Conservation (phyloP, 1,284 basidiomycete species). For the Melanopsichium pennsylvanicum region DNA sequence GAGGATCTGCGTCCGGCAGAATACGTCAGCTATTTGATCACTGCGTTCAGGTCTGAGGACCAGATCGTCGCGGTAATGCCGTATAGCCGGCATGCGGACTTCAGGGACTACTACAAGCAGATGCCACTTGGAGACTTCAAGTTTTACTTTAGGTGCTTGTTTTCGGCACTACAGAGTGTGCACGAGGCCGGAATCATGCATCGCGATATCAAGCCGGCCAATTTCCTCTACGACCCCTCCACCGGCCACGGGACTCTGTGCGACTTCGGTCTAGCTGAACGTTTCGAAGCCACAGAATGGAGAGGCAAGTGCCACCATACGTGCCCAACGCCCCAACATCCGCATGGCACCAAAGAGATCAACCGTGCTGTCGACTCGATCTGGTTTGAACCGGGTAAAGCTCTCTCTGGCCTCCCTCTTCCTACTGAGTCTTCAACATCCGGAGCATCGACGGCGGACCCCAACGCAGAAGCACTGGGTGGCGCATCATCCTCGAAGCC, state of each 20-base stretch:
- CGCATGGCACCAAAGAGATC: slow-evolving; percentile 55
- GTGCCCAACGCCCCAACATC: slow-evolving; percentile 48
- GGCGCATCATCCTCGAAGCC: slow-evolving; percentile 24
- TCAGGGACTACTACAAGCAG: slow-evolving; percentile 81
- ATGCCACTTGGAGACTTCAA: slow-evolving; percentile 80
- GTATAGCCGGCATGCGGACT: slow-evolving; percentile 90
- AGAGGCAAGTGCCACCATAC: slow-evolving; percentile 64
- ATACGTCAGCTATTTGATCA: slow-evolving; percentile 78
- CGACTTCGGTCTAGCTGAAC: slow-evolving; percentile 81
- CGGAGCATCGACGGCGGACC: not conserved
- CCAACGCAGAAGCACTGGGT: slow-evolving; percentile 67
- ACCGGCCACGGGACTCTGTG: slow-evolving; percentile 86
- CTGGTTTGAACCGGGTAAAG: slow-evolving; percentile 57
- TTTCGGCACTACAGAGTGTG: slow-evolving; percentile 86
- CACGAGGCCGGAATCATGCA: slow-evolving; percentile 91
- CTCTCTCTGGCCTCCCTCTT: slow-evolving; percentile 27
- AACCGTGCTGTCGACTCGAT: slow-evolving; percentile 53
- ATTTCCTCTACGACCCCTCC: slow-evolving; percentile 91
- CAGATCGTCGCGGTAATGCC: slow-evolving; percentile 96
- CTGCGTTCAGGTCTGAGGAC: slow-evolving; percentile 88
- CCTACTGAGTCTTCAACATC: slow-evolving; percentile 8
- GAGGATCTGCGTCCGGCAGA: slow-evolving; percentile 71
- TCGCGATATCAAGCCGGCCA: slow-evolving; percentile 97
- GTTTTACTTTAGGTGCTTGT: slow-evolving; percentile 87
- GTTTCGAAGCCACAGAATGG: slow-evolving; percentile 61